Conservation (phyloP, 805 yeast species). For the Blastobotrys americana region DNA sequence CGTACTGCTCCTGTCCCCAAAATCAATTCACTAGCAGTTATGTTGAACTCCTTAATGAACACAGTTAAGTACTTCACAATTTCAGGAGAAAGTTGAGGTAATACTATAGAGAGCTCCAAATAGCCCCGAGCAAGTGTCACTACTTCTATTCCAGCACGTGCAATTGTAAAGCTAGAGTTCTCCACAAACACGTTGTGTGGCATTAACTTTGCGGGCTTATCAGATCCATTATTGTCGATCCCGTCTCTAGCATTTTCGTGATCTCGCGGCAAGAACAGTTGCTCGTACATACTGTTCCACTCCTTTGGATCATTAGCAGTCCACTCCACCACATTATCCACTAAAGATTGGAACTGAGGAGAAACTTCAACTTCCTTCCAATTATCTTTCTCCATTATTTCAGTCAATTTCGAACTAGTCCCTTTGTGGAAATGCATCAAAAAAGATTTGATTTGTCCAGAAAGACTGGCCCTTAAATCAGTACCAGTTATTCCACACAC, state of each 20-base stretch:
- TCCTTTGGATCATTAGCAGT: slow-evolving; percentile 39
- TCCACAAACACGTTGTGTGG: slow-evolving; percentile 37
- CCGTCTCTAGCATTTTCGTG: slow-evolving; percentile 9
- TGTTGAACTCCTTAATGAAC: slow-evolving; percentile 45
- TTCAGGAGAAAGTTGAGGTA: slow-evolving; percentile 39
- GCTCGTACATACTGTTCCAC: slow-evolving; percentile 39
- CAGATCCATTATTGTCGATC: slow-evolving; percentile 7
- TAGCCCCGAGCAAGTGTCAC: slow-evolving; percentile 43
- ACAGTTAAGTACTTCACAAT: slow-evolving; percentile 32
- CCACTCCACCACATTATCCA: slow-evolving; percentile 46
- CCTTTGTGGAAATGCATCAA: slow-evolving; percentile 48
- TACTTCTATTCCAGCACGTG: slow-evolving; percentile 40
- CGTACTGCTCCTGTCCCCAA: slow-evolving; percentile 70
- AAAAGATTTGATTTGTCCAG: slow-evolving; percentile 58
- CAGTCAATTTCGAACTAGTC: slow-evolving; percentile 40
- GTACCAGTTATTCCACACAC: slow-evolving; percentile 60
- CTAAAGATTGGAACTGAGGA: slow-evolving; percentile 39
- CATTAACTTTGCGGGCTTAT: slow-evolving; percentile 11
- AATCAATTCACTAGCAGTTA: slow-evolving; percentile 51
- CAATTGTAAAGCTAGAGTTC: slow-evolving; percentile 51
- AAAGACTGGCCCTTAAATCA: slow-evolving; percentile 60
- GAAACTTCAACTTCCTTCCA: slow-evolving; percentile 74
- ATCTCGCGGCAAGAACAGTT: slow-evolving; percentile 7
- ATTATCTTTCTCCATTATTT: slow-evolving; percentile 53
- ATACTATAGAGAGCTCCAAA: slow-evolving; percentile 47